phyloP scores from a whole-genome alignment of 2,329 filamentous ascomycete species.

The Calonectria pseudoturangicola region DNA sequence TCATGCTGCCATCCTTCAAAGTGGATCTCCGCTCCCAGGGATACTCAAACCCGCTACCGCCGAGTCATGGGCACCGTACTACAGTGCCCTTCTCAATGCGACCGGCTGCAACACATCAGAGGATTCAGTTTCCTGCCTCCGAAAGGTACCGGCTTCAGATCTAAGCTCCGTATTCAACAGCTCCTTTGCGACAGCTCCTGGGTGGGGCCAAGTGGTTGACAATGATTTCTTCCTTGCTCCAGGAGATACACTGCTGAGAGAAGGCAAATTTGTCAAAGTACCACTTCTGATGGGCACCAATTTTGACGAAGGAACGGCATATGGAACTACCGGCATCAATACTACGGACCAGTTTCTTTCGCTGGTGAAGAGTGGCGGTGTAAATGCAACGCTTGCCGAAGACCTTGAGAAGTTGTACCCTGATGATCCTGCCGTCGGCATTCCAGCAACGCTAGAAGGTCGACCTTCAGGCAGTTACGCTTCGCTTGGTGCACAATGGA shows the following conservation, averaged over 20 bases:
- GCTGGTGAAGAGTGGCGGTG: not conserved
- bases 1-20: constrained; percentile 3
- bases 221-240: constrained; percentile 15
- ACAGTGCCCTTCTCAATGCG: not conserved
- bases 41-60: not conserved
- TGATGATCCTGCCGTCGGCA: not conserved
- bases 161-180: not conserved
- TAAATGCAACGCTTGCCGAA: not conserved
- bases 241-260: not conserved
- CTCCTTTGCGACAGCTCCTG: not conserved
- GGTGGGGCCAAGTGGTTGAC: constrained; percentile 7
- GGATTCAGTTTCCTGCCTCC: not conserved
- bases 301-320: constrained; percentile 5
- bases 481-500: constrained; percentile 8
- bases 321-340: not conserved
- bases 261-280: constrained; percentile 17
- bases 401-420: not conserved
- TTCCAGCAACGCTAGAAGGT: not conserved
- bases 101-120: not conserved
- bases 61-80: not conserved
- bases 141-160: not conserved
- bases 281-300: constrained; percentile 10
- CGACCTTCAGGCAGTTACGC: not conserved
- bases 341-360: constrained; percentile 2
- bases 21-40: constrained; percentile 1